Conservation (phyloP, 2,329 filamentous ascomycete species). For the Colletotrichum shisoi region DNA sequence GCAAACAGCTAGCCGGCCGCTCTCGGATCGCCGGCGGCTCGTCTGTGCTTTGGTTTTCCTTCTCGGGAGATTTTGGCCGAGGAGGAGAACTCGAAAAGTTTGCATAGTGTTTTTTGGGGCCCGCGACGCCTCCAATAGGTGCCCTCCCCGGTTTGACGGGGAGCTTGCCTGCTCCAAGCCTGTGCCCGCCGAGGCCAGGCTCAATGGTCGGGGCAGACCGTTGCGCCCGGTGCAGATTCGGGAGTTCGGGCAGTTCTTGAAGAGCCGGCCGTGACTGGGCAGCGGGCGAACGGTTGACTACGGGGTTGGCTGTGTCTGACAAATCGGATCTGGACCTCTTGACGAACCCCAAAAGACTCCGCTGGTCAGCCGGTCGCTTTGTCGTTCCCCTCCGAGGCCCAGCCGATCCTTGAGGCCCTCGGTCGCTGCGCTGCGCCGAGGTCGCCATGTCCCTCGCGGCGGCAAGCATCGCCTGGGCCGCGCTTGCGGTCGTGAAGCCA, state of each 20-base stretch:
- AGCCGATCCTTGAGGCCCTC: constrained; percentile 39
- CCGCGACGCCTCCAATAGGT: constrained; percentile 42
- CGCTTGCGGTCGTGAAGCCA: constrained; percentile 69
- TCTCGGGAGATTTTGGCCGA: constrained; percentile 40
- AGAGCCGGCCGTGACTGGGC: constrained; percentile 27
- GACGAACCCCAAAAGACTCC: constrained; percentile 55
- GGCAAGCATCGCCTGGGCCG: constrained; percentile 57
- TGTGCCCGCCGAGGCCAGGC: constrained; percentile 51
- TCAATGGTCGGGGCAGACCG: constrained; percentile 44
- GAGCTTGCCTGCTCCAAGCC: constrained; percentile 51
- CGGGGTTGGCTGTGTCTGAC: neutral
- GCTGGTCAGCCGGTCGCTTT: constrained; percentile 51
- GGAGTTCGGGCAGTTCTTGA: constrained; percentile 34
- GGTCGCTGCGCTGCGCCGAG: constrained; percentile 33
- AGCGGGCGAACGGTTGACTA: constrained; percentile 27
- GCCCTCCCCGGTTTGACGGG: constrained; percentile 48
- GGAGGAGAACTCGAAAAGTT: constrained; percentile 67
- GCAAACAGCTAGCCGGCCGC: constrained; percentile 57
- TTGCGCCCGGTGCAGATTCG: constrained; percentile 35
- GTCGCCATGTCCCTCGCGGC: constrained; percentile 43
- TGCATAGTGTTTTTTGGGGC: constrained; percentile 58
- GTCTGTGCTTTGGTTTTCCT: constrained; percentile 44
- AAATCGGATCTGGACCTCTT: constrained; percentile 39
- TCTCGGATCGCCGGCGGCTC: constrained; percentile 47
- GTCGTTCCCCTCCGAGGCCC: constrained; percentile 44